A percentile compares a stretch with the other conserved stretches of the same genome.
phyloP scores from a whole-genome alignment of 129 eudicot species.

The Chrysanthemum makinoi region DNA sequence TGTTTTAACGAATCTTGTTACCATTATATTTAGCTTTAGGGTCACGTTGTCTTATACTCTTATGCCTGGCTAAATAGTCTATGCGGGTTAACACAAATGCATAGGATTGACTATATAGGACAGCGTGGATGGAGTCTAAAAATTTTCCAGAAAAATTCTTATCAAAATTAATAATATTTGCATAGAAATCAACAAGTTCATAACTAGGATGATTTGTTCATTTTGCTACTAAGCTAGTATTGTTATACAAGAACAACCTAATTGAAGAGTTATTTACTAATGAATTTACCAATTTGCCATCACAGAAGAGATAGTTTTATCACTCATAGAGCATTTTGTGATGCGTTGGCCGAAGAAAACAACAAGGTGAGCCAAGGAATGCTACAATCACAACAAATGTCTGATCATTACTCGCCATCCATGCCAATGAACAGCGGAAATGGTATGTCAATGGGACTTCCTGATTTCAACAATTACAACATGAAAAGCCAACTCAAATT shows the following conservation, averaged over 20 bases:
- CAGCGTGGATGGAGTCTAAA: too few relatives aligned
- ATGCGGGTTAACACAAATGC: too few relatives aligned
- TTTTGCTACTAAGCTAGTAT: too few relatives aligned
- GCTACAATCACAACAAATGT: conserved; percentile 41
- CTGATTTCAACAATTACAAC: conserved; percentile 45
- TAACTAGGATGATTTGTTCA: too few relatives aligned
- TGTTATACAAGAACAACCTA: neutral
- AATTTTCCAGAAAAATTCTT: too few relatives aligned
- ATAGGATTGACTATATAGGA: too few relatives aligned
- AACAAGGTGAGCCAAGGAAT: conserved; percentile 51
- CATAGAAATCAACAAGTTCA: neutral
- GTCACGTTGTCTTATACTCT: too few relatives aligned
- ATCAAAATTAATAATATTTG: neutral
- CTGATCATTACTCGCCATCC: conserved; percentile 33
- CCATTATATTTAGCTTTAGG: too few relatives aligned
- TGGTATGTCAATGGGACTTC: conserved; percentile 42
- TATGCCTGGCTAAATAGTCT: too few relatives aligned
- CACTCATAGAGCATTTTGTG: conserved; percentile 73
- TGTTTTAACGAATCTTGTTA: too few relatives aligned
- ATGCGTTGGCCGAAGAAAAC: conserved; percentile 72
- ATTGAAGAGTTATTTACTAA: neutral
- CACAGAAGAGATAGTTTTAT: conserved; percentile 74
- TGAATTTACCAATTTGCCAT: neutral
- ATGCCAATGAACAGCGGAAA: conserved; percentile 20
- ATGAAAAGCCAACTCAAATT: conserved; percentile 43